Percentiles rank a stretch among this genome's conserved stretches.
Evolutionary conservation across 768 basidiomycete genomes (phyloP).

Genomic region (Strobilomyces confusus): DNA sequence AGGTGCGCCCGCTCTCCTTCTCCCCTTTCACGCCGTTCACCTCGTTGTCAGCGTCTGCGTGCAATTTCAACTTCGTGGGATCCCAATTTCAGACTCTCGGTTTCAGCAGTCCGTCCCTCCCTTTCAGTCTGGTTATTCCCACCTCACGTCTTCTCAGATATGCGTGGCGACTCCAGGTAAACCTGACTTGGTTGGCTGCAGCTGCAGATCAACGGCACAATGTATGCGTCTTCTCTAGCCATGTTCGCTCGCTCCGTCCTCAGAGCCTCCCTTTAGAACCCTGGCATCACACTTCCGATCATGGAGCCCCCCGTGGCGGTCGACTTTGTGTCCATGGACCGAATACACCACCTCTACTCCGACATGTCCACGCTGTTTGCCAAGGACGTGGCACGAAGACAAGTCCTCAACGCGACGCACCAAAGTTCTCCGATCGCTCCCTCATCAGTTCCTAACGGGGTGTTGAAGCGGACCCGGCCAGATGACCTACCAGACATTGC

Average conservation of each 20-base stretch:
- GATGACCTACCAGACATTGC: constrained; percentile 46
- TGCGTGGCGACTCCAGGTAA: constrained; percentile 58
- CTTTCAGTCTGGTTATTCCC: neutral
- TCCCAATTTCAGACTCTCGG: constrained; percentile 43
- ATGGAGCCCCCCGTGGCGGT: constrained; percentile 53
- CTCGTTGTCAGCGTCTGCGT: constrained; percentile 47
- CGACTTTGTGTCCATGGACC: constrained; percentile 51
- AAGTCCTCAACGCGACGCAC: constrained; percentile 29
- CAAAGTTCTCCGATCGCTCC: constrained; percentile 20
- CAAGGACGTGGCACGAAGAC: constrained; percentile 52
- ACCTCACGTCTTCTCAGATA: constrained; percentile 42
- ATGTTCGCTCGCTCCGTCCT: constrained; percentile 3
- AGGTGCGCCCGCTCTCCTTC: constrained; percentile 37
- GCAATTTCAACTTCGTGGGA: constrained; percentile 54
- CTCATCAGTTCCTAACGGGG: constrained; percentile 21
- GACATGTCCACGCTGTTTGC: constrained; percentile 60
- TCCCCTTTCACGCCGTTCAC: constrained; percentile 1
- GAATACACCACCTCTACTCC: constrained; percentile 61
- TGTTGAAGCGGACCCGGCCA: constrained; percentile 60
- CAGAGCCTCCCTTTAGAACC: constrained; percentile 20
- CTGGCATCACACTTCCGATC: constrained; percentile 44
- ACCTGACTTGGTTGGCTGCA: constrained; percentile 66
- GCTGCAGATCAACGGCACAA: constrained; percentile 57
- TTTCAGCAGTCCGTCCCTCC: constrained; percentile 52
- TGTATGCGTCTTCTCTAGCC: constrained; percentile 33